These are phyloP conservation scores for Phytophthora hibernalis DNA, from an alignment of 352 stramenopile species.

Conservation along the genomic window DNA sequence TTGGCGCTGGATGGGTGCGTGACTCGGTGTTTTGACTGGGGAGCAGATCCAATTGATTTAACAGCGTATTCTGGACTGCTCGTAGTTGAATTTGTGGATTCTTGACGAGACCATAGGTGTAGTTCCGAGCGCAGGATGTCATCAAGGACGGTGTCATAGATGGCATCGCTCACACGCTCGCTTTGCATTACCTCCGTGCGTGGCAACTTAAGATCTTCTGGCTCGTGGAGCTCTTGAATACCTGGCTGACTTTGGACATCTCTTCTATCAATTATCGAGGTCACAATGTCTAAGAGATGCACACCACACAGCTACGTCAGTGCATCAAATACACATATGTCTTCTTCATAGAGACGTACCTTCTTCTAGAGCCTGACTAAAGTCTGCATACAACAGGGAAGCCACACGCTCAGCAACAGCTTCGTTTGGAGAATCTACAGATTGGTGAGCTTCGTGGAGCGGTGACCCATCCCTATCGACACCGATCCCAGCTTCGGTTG, in stretches of 20 bases:
- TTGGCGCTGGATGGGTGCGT: background rate
- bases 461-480: background rate
- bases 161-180: slow-evolving; percentile 23
- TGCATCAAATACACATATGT: background rate
- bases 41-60: background rate
- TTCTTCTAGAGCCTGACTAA: slow-evolving; percentile 25
- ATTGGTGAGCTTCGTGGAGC: background rate
- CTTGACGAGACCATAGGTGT: slow-evolving; percentile 21
- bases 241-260: slow-evolving; percentile 3
- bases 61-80: background rate
- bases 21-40: background rate
- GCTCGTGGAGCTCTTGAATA: background rate
- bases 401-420: slow-evolving; percentile 21
- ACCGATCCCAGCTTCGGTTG: background rate
- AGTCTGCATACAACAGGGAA: slow-evolving; percentile 27
- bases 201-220: background rate
- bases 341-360: slow-evolving; percentile 20
- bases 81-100: background rate
- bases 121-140: slow-evolving; percentile 27
- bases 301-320: slow-evolving; percentile 13
- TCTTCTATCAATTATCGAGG: slow-evolving; percentile 2
- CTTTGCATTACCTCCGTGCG: background rate
- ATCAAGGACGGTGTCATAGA: slow-evolving; percentile 23
- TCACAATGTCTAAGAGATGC: slow-evolving; percentile 23
- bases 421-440: slow-evolving; percentile 1